These are phyloP conservation scores for Cladosporium sp. DNA, from an alignment of 2,329 filamentous ascomycete species.

Conservation along the genomic window DNA sequence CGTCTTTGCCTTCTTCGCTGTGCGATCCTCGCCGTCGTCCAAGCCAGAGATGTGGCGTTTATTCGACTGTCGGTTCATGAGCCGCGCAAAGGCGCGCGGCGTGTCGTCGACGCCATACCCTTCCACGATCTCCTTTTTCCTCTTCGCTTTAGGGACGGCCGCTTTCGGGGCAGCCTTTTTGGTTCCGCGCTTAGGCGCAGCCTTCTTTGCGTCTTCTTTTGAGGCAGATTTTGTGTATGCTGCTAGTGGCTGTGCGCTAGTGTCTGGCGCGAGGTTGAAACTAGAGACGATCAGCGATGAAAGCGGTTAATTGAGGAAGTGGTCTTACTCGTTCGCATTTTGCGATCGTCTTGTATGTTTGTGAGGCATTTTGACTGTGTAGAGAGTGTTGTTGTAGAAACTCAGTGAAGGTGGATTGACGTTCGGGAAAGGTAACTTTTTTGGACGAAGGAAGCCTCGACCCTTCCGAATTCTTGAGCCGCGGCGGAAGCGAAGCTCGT, in stretches of 20 bases:
- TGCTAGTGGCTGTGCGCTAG: conserved; percentile 55
- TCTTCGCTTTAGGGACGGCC: conserved; percentile 17
- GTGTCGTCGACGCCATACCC: conserved; percentile 68
- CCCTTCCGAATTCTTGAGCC: neutral
- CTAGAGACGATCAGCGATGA: conserved; percentile 36
- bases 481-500: too few relatives aligned
- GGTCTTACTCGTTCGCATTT: conserved; percentile 36
- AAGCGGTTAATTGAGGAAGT: conserved; percentile 36
- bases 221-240: conserved; percentile 39
- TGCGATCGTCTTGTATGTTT: conserved; percentile 35
- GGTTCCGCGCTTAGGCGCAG: conserved; percentile 28
- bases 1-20: conserved; percentile 44
- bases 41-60: conserved; percentile 59
- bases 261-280: conserved; percentile 58
- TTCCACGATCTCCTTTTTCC: conserved; percentile 33
- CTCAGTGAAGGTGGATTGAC: too few relatives aligned
- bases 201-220: conserved; percentile 28
- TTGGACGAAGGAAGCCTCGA: neutral
- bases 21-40: conserved; percentile 59
- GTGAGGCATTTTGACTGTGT: conserved; percentile 20
- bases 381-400: neutral
- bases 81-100: conserved; percentile 76
- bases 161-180: conserved; percentile 16
- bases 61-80: conserved; percentile 66
- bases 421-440: too few relatives aligned